Evolutionary conservation across 768 basidiomycete species (phyloP).

Genomic region (Cystofilobasidium macerans): DNA sequence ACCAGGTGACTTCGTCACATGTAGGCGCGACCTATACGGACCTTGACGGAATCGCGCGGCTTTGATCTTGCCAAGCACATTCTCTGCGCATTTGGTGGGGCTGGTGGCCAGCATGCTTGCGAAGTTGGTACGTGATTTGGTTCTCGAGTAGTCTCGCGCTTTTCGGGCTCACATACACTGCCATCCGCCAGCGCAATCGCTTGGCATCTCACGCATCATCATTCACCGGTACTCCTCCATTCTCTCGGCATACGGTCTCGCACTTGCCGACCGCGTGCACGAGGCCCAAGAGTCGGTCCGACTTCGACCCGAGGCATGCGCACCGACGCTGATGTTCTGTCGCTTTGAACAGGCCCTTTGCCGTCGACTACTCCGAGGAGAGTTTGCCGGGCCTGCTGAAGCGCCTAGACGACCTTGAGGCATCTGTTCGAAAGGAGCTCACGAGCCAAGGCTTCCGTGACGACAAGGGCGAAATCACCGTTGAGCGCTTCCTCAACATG

Average conservation of each 20-base stretch:
- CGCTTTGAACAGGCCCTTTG: constrained; percentile 5
- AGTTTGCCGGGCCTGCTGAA: background rate
- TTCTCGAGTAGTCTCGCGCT: background rate
- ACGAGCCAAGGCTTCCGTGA: constrained; percentile 13
- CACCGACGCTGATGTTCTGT: background rate
- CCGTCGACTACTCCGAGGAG: background rate
- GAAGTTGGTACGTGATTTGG: constrained; percentile 33
- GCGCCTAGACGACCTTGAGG: constrained; percentile 9
- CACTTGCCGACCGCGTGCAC: constrained; percentile 50
- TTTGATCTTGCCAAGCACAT: constrained; percentile 18
- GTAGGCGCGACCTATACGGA: constrained; percentile 19
- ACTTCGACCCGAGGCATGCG: background rate
- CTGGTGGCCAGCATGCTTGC: constrained; percentile 76
- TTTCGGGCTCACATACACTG: background rate
- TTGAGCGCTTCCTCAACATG: constrained; percentile 22
- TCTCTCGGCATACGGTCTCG: constrained; percentile 86
- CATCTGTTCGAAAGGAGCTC: background rate
- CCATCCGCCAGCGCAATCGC: constrained; percentile 50
- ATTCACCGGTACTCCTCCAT: constrained; percentile 89
- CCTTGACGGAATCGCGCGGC: constrained; percentile 21
- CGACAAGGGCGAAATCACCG: background rate
- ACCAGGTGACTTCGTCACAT: too few relatives aligned
- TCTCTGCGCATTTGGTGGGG: constrained; percentile 21
- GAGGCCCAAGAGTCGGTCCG: background rate
- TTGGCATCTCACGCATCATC: constrained; percentile 77